Evolutionary conservation across 2,329 filamentous ascomycete genomes (phyloP), one percentile per base, ranked within the genome.

Genomic region (Lasiodiplodia gonubiensis): DNA sequence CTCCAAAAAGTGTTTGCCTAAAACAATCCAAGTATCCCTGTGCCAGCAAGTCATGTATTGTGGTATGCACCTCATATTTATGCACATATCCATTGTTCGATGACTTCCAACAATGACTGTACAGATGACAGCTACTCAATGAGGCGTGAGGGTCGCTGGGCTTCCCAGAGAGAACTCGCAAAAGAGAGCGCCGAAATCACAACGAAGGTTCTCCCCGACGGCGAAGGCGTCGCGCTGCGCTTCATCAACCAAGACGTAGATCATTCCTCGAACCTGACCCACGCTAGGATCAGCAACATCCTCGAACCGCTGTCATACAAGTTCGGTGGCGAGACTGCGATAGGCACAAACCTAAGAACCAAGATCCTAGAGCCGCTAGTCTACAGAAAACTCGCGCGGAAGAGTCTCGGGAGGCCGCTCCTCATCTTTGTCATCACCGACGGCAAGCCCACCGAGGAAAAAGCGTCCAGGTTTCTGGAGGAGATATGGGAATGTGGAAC

Each of bases 121-220:
- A 54, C 49, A 71, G 69, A 71, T 67, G 70, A 71, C 64, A 71
- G 70, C 52, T 46, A 23, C 14, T 71, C 70, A 10, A 70, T 70
- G 68, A 66, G 49, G 51, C 48, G 35, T 33, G 68, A 68, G 39
- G 39, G 63, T 30, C 69, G 70, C n/a, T 71, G 70, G 68, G 54
- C 55, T 12, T n/a, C n/a, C 53, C 69, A 71, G 39, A 67, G 54
- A 39, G 21, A 53, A 49, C 21, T 67, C 71, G 46, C 63, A 65
- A 35, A 52, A 37, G 30, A 69, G 27, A 72, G 71, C 37, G 59
- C 70, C 21, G 23, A 60, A 42, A 65, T 69, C 49, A 71, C 69
- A 1, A 70, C 70, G 18, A 54, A 59, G 25, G 66, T 70, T 25
- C 39, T 71, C 16, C 70, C 70, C 23, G 60, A 71, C 0, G 67